phyloP scores from a whole-genome alignment of 495 filamentous ascomycete species.

The Bryoglossum gracile region DNA sequence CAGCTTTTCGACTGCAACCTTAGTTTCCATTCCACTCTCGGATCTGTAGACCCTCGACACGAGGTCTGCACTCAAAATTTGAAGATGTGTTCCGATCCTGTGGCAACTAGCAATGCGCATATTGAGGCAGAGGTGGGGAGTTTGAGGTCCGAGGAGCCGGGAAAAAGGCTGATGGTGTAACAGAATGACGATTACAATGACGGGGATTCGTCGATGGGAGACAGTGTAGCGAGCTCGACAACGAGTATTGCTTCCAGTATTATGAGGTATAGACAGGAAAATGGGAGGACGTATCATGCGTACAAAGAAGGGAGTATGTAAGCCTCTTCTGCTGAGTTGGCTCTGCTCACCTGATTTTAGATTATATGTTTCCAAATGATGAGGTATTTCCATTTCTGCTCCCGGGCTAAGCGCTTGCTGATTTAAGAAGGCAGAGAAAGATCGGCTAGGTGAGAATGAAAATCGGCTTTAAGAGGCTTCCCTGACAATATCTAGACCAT shows the following conservation, averaged over 20 bases:
- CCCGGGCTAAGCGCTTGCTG: too few relatives aligned
- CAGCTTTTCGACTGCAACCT: too few relatives aligned
- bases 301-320: slow-evolving; percentile 35
- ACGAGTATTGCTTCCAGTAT: slow-evolving; percentile 31
- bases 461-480: too few relatives aligned
- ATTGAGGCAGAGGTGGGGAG: too few relatives aligned
- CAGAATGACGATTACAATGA: slow-evolving; percentile 3
- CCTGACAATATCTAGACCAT: slow-evolving; percentile 31
- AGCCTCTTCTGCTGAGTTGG: slow-evolving; percentile 1
- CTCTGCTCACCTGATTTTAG: background rate
- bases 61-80: too few relatives aligned
- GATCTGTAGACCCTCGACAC: too few relatives aligned
- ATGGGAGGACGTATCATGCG: slow-evolving; percentile 38
- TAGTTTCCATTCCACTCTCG: too few relatives aligned
- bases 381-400: too few relatives aligned
- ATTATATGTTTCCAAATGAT: slow-evolving; percentile 41
- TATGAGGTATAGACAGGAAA: slow-evolving; percentile 31
- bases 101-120: too few relatives aligned
- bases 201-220: background rate
- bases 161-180: too few relatives aligned
- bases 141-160: too few relatives aligned
- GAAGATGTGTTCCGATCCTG: too few relatives aligned
- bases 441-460: slow-evolving; percentile 32
- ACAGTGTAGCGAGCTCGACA: slow-evolving; percentile 12
- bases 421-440: slow-evolving; percentile 33